Evolutionary conservation across 202 grass and related monocot species (phyloP).

Genomic region (Panicum hallii): DNA sequence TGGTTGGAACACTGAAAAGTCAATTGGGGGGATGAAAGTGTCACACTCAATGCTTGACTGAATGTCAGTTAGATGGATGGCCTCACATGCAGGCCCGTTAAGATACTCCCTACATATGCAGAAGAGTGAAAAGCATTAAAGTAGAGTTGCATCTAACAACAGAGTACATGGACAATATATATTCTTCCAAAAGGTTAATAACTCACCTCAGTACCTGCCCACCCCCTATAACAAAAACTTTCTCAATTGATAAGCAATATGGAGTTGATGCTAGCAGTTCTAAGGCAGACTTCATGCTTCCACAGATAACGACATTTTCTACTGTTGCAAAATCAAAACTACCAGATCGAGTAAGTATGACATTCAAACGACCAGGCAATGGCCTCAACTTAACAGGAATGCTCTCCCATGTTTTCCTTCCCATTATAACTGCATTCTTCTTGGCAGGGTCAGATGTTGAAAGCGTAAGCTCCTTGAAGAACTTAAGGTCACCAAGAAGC

Average conservation of each 20-base stretch:
- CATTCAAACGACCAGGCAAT: slow-evolving; percentile 80
- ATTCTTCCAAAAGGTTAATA: slow-evolving; percentile 7
- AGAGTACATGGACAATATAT: not conserved
- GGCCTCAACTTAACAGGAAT: slow-evolving; percentile 71
- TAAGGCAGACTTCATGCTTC: slow-evolving; percentile 81
- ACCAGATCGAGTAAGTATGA: slow-evolving; percentile 82
- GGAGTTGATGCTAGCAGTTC: slow-evolving; percentile 77
- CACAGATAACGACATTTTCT: slow-evolving; percentile 86
- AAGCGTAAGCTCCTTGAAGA: slow-evolving; percentile 81
- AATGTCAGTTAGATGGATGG: slow-evolving; percentile 88
- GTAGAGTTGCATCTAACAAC: slow-evolving; percentile 13
- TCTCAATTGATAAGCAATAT: slow-evolving; percentile 88
- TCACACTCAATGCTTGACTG: slow-evolving; percentile 73
- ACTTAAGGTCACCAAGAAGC: slow-evolving; percentile 71
- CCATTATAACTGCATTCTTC: slow-evolving; percentile 96
- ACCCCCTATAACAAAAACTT: slow-evolving; percentile 84
- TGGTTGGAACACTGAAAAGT: slow-evolving; percentile 69
- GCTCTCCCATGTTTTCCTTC: slow-evolving; percentile 93
- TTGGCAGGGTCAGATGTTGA: slow-evolving; percentile 68
- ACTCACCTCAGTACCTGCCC: slow-evolving; percentile 77
- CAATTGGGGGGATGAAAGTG: slow-evolving; percentile 76
- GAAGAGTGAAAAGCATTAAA: slow-evolving; percentile 31
- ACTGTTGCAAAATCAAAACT: slow-evolving; percentile 81
- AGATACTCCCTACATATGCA: slow-evolving; percentile 64
- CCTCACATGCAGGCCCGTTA: slow-evolving; percentile 81